Conservation (phyloP, 2,329 filamentous ascomycete species). For the Pseudocercospora fuligena region DNA sequence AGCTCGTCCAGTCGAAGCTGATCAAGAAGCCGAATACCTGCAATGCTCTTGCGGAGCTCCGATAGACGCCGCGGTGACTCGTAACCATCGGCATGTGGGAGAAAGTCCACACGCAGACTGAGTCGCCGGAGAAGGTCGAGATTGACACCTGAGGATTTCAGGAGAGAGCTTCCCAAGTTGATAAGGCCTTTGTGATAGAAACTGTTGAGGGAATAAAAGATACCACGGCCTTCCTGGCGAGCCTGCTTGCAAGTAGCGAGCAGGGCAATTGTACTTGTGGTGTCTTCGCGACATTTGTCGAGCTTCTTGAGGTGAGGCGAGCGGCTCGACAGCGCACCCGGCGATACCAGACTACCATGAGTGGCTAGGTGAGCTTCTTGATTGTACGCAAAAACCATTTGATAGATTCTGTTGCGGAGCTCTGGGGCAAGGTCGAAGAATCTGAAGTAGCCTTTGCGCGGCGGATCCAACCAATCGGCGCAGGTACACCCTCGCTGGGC, state of each 20-base stretch:
- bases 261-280: neutral
- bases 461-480: neutral
- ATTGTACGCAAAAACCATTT: neutral
- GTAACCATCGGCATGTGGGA: neutral
- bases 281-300: neutral
- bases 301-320: neutral
- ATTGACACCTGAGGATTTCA: no score
- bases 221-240: neutral
- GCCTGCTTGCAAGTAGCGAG: neutral
- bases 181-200: neutral
- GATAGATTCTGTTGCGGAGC: conserved; percentile 8
- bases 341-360: no score
- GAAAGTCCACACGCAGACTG: neutral
- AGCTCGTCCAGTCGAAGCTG: neutral
- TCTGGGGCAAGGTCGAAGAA: conserved; percentile 7
- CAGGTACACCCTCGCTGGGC: no score
- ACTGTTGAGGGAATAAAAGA: neutral
- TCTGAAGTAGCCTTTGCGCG: neutral
- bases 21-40: neutral
- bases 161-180: no score
- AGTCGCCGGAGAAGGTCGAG: neutral
- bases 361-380: no score
- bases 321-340: no score
- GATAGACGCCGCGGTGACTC: neutral
- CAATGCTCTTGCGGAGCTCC: neutral